phyloP scores from a whole-genome alignment of 371 early-diverging fungal genomes.

The Actinomucor elegans region DNA sequence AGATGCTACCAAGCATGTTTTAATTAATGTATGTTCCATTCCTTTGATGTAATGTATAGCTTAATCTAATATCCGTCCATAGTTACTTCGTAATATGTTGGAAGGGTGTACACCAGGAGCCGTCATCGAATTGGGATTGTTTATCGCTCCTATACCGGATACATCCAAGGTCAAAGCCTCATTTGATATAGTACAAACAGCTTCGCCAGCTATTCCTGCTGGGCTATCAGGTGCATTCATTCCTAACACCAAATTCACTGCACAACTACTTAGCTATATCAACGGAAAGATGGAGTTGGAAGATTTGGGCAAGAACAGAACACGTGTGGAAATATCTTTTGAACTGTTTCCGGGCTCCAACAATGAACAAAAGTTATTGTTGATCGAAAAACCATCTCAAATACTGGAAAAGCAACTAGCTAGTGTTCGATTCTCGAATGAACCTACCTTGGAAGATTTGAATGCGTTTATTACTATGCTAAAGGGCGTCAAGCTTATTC shows the following conservation, averaged over 20 bases:
- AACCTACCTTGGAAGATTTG: constrained; percentile 54
- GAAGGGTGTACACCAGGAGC: constrained; percentile 62
- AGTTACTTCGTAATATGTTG: constrained; percentile 60
- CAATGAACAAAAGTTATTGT: constrained; percentile 12
- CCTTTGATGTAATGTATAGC: too few species aligned
- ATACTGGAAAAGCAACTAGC: constrained; percentile 23
- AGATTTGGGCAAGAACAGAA: constrained; percentile 35
- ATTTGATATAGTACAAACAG: constrained; percentile 54
- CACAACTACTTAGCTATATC: constrained; percentile 49
- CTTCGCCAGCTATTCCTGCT: constrained; percentile 40
- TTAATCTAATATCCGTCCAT: too few species aligned
- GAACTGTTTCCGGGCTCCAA: constrained; percentile 34
- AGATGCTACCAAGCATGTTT: constrained; percentile 54
- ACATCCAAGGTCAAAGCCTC: constrained; percentile 35
- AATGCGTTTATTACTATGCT: constrained; percentile 39
- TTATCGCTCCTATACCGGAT: constrained; percentile 21
- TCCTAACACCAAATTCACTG: constrained; percentile 53
- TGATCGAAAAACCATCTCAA: constrained; percentile 28
- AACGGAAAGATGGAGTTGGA: constrained; percentile 46
- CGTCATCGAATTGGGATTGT: constrained; percentile 60
- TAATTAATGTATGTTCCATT: constrained; percentile 58
- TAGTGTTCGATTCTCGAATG: constrained; percentile 39
- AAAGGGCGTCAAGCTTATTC: constrained; percentile 39
- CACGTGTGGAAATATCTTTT: constrained; percentile 37
- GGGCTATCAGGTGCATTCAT: constrained; percentile 26